These are phyloP conservation scores for Chalciporus sphaerocephalus DNA, from an alignment of 768 basidiomycete species.

Conservation along the genomic window DNA sequence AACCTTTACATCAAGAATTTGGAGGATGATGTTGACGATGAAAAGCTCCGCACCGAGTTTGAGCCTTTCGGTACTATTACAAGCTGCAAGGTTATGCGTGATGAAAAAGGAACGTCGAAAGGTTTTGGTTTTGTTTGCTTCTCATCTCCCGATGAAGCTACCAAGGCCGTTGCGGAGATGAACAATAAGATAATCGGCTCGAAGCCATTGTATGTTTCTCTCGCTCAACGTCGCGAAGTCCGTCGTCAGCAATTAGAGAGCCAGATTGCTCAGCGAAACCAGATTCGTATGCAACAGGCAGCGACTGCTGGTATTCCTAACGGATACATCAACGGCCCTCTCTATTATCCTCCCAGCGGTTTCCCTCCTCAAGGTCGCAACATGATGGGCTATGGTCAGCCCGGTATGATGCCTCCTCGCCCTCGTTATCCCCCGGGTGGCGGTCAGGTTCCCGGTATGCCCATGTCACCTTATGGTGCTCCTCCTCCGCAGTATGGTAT, in stretches of 20 bases:
- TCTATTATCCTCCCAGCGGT: constrained; percentile 74
- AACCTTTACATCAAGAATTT: constrained; percentile 99
- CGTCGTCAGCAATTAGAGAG: constrained; percentile 97
- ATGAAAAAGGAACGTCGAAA: constrained; percentile 89
- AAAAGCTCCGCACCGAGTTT: constrained; percentile 93
- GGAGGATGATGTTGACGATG: constrained; percentile 97
- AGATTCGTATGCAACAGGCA: constrained; percentile 94
- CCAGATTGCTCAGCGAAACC: constrained; percentile 95
- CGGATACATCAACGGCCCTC: constrained; percentile 43
- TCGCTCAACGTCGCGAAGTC: constrained; percentile 97
- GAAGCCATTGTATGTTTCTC: constrained; percentile 97
- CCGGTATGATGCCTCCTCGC: constrained; percentile 84
- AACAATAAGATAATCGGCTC: constrained; percentile 99
- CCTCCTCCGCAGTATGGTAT: constrained; percentile 75
- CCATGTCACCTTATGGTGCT: constrained; percentile 70
- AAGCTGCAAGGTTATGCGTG: constrained; percentile 98
- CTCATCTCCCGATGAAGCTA: constrained; percentile 96
- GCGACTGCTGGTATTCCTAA: constrained; percentile 79
- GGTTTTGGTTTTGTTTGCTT: constrained; percentile 99
- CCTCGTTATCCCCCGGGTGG: constrained; percentile 74
- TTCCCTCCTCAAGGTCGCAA: constrained; percentile 65
- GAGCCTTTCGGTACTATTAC: constrained; percentile 97
- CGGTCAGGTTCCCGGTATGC: constrained; percentile 71
- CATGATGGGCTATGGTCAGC: constrained; percentile 81
- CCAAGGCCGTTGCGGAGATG: constrained; percentile 99